Evolutionary conservation across 164 flowering plant genomes (phyloP).

Genomic region (Nelumbo lutea): DNA sequence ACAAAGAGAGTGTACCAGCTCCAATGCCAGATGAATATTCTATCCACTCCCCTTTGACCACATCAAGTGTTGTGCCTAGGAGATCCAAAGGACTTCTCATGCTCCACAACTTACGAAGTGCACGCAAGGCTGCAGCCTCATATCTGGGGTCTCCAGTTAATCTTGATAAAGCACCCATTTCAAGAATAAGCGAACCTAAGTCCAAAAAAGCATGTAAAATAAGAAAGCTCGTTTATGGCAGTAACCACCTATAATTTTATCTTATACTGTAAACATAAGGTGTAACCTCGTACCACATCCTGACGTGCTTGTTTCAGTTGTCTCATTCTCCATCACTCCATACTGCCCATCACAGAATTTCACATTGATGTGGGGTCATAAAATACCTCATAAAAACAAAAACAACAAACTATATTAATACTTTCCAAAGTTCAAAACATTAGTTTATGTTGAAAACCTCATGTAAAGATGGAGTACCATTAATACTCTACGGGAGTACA

Average conservation of each 20-base stretch:
- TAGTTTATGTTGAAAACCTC: not conserved
- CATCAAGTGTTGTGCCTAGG: conserved; percentile 89
- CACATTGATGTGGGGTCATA: conserved; percentile 48
- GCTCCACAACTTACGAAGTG: conserved; percentile 94
- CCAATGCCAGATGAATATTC: conserved; percentile 96
- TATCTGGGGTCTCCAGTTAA: conserved; percentile 86
- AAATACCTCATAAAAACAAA: conserved; percentile 39
- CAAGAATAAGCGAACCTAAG: conserved; percentile 97
- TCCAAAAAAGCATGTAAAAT: conserved; percentile 8
- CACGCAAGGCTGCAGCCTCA: conserved; percentile 83
- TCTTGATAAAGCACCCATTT: conserved; percentile 92
- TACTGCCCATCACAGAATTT: conserved; percentile 68
- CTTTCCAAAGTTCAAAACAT: conserved; percentile 8
- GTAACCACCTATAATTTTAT: conserved; percentile 7
- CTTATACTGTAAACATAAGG: conserved; percentile 6
- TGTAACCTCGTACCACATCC: conserved; percentile 77
- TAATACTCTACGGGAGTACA: not conserved
- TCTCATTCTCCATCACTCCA: conserved; percentile 95
- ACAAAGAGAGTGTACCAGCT: conserved; percentile 53
- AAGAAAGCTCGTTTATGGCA: not conserved
- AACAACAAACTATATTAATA: conserved; percentile 30
- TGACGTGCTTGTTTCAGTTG: conserved; percentile 96
- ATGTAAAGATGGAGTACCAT: not conserved
- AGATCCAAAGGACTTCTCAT: conserved; percentile 93
- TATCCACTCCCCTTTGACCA: conserved; percentile 86